Evolutionary conservation across 331 rosid species (phyloP).

Genomic region (Malus hybrid): DNA sequence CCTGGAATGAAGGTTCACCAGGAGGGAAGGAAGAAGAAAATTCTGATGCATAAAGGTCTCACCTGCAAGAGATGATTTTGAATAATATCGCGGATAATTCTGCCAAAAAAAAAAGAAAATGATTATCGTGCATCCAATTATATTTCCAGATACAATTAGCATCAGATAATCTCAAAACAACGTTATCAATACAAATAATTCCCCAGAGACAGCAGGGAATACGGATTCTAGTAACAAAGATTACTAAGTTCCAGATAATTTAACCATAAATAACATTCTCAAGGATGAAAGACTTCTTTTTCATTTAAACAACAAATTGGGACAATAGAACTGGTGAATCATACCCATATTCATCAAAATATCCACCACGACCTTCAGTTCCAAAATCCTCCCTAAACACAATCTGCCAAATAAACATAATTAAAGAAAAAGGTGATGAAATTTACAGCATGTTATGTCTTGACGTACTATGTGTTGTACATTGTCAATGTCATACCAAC

Average conservation of each 20-base stretch:
- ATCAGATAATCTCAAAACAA: not conserved
- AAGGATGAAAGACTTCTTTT: not conserved
- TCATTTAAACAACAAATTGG: constrained; percentile 1
- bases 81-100: constrained; percentile 94
- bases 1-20: not conserved
- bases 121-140: not conserved
- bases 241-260: not conserved
- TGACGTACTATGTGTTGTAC: constrained; percentile 29
- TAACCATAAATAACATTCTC: not conserved
- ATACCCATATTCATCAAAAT: constrained; percentile 95
- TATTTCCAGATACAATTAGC: not conserved
- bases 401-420: constrained; percentile 47
- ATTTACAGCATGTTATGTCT: constrained; percentile 1
- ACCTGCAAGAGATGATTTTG: constrained; percentile 97
- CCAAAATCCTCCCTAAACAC: constrained; percentile 98
- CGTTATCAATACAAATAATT: not conserved
- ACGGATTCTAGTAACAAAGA: not conserved
- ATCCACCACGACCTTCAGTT: constrained; percentile 98
- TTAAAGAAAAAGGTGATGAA: constrained; percentile 2
- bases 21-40: not conserved
- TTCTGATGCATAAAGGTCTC: constrained; percentile 19
- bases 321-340: constrained; percentile 3
- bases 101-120: constrained; percentile 28
- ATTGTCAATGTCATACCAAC: constrained; percentile 37
- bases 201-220: not conserved